Percentiles rank a stretch among this genome's conserved stretches.
phyloP scores from a whole-genome alignment of 2,329 filamentous ascomycete species.

The Colletotrichum sp. region DNA sequence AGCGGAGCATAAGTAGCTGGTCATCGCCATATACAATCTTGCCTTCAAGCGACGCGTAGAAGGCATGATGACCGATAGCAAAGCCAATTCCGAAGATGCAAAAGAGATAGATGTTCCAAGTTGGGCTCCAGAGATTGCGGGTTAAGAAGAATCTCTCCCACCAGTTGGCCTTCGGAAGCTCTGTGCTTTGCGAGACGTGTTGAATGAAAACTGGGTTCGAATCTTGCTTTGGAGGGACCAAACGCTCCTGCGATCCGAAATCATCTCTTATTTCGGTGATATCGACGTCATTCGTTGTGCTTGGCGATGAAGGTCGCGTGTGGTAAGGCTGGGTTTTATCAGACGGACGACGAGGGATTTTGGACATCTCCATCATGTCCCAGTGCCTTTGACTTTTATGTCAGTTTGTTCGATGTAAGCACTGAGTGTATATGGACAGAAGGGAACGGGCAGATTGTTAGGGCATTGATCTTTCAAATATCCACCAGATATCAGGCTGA shows the following conservation, averaged over 20 bases:
- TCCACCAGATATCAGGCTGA: not conserved
- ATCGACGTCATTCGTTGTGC: not conserved
- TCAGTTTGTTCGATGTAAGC: too few species aligned
- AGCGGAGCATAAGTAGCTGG: slow-evolving; percentile 36
- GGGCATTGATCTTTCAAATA: too few species aligned
- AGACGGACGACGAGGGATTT: not conserved
- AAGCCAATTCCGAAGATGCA: slow-evolving; percentile 32
- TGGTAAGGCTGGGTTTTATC: not conserved
- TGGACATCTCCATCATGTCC: not conserved
- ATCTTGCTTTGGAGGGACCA: not conserved
- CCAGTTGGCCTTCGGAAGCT: not conserved
- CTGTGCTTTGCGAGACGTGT: not conserved
- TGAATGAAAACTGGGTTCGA: not conserved
- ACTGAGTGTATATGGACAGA: too few species aligned
- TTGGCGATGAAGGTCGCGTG: not conserved
- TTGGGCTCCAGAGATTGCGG: slow-evolving; percentile 34
- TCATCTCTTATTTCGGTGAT: not conserved
- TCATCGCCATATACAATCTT: slow-evolving; percentile 26
- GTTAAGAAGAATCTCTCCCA: not conserved
- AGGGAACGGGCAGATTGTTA: too few species aligned
- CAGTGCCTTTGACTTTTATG: not conserved
- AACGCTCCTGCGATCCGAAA: not conserved
- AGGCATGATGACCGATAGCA: slow-evolving; percentile 36
- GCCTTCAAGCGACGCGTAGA: slow-evolving; percentile 34
- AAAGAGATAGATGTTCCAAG: slow-evolving; percentile 36